phyloP scores from a whole-genome alignment of 345 rosid genomes.

The Populus euphratica region DNA sequence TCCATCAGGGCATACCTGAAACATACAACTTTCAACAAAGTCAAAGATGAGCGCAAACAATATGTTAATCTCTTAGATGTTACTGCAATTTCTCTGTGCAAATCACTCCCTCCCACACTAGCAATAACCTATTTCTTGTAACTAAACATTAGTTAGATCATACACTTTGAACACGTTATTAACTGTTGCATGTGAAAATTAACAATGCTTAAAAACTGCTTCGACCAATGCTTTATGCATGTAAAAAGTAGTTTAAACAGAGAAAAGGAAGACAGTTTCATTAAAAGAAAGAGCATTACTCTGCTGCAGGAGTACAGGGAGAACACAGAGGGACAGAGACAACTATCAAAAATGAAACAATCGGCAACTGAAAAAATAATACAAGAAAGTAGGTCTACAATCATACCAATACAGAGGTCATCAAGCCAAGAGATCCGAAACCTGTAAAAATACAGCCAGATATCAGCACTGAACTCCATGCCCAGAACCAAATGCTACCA shows the following conservation, averaged over 20 bases:
- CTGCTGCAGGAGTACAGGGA: not conserved
- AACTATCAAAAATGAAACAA: not conserved
- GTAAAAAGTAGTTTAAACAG: not conserved
- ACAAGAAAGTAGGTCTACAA: not conserved
- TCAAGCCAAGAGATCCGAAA: conserved; percentile 97
- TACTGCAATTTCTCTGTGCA: not conserved
- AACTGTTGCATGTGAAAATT: not conserved
- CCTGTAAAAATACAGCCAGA: conserved; percentile 39
- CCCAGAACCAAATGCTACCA: not conserved
- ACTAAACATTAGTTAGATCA: not conserved
- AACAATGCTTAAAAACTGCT: not conserved
- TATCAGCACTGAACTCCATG: not conserved
- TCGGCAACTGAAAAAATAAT: not conserved
- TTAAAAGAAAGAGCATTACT: not conserved
- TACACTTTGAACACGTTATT: not conserved
- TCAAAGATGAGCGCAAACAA: not conserved
- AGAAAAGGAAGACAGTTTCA: not conserved
- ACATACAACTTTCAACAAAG: not conserved
- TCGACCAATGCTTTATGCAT: not conserved
- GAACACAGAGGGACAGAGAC: not conserved
- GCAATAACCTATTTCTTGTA: not conserved
- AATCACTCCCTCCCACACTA: not conserved
- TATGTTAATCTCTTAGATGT: not conserved
- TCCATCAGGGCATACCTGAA: conserved; percentile 96
- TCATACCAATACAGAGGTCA: conserved; percentile 95